Evolutionary conservation across 2,329 filamentous ascomycete species (phyloP), one percentile per base, ranked within the genome.

Genomic region (Fusarium decemcellulare): DNA sequence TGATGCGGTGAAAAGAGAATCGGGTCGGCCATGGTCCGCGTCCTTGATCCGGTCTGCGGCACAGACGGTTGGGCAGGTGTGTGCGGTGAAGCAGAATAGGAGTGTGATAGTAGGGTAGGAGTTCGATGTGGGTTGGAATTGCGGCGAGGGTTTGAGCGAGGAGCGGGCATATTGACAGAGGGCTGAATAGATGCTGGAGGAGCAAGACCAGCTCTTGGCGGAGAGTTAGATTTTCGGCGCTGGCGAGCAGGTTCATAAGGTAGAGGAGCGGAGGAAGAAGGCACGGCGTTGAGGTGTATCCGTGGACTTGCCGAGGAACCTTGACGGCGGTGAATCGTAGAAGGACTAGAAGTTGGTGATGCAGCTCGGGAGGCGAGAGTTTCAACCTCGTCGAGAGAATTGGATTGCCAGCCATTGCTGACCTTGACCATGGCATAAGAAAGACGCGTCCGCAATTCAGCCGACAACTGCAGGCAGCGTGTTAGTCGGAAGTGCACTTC

Each of bases 391-490:
- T 92, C 90, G 61, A 96, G 89, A 16, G 90, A 90, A 68, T 92
- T 90, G 52, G 91, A 87, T 80, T 97, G 92, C 92, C 94, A 96
- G 62, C 93, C 94, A 76, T 97, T 91, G 77, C 94, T 93, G 42
- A 98, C 92, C 80, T 97, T 98, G 77, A 97, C 88, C 88, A 97
- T 96, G 69, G 95, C 95, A 79, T 98, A 98, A 8, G 94, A 93
- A 30, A 98, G 86, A 74, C 94, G 92, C 53, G 94, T 91, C 76
- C 91, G 92, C 55, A 98, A 86, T 76, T 95, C 92, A 58, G 91
- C 88, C 42, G 93, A 94, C 57, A 93, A 83, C 92, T 94, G 77
- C 8, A 57, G 42, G 36, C 48, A 36, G 44, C 18, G 66, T 71
- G 63, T 73, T 66, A 72, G 67, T 68, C 63, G 34, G 39, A 34